Conservation (phyloP, 2,329 filamentous ascomycete species). For the Corinectria fuckeliana region DNA sequence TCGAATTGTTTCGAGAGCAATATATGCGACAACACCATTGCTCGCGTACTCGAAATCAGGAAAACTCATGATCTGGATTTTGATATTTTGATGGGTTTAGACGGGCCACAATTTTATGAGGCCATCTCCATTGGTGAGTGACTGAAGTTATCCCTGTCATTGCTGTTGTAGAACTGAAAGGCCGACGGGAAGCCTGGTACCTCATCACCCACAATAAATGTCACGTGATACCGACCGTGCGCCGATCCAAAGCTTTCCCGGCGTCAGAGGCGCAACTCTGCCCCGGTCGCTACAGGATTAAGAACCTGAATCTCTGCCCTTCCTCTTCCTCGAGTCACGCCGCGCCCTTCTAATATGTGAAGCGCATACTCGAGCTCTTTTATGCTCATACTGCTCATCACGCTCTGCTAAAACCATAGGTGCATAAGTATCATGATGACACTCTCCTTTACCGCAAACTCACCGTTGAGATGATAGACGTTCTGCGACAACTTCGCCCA, state of each 20-base stretch:
- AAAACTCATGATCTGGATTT: not conserved
- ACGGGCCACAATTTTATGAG: not conserved
- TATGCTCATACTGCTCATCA: conserved; percentile 19
- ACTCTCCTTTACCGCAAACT: conserved; percentile 44
- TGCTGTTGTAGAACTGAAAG: not conserved
- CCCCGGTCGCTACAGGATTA: conserved; percentile 3
- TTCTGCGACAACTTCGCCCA: conserved; percentile 31
- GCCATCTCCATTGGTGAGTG: not conserved
- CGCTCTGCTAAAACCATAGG: conserved; percentile 43
- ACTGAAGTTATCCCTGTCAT: not conserved
- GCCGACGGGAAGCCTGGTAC: too few species aligned
- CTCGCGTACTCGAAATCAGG: not conserved
- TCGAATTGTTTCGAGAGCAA: not conserved
- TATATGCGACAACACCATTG: not conserved
- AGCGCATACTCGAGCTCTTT: conserved; percentile 11
- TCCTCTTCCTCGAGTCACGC: conserved; percentile 16
- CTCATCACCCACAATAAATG: too few species aligned
- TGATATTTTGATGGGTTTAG: not conserved
- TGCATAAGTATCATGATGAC: conserved; percentile 49
- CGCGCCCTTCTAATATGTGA: conserved; percentile 32
- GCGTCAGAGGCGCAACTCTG: conserved; percentile 24
- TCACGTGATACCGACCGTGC: conserved; percentile 23
- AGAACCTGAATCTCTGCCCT: conserved; percentile 9
- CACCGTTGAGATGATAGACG: conserved; percentile 47
- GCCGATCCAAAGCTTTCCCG: not conserved